Evolutionary conservation across 75 land plant species (phyloP).

Genomic region (Adiantum capillusveneris): DNA sequence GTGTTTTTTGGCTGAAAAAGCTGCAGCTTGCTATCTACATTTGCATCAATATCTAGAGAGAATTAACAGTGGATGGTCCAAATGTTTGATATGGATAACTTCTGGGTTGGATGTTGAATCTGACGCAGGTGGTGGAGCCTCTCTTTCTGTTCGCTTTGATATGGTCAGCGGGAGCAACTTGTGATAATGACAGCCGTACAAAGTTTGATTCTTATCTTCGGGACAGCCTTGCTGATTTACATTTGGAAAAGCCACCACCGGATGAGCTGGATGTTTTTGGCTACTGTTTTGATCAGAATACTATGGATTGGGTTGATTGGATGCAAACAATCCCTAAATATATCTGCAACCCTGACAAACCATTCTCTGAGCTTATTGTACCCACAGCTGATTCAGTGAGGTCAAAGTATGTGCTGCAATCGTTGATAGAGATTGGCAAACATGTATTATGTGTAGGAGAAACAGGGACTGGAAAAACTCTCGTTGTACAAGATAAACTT

Average conservation of each 20-base stretch:
- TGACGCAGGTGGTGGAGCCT: conserved; percentile 26
- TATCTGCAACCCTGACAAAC: conserved; percentile 29
- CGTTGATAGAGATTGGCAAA: conserved; percentile 23
- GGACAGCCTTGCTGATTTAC: conserved; percentile 5
- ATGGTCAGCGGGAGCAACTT: conserved; percentile 27
- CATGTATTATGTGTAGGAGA: conserved; percentile 36
- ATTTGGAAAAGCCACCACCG: conserved; percentile 18
- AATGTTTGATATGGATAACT: too few species aligned
- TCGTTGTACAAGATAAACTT: conserved; percentile 27
- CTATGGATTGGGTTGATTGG: conserved; percentile 25
- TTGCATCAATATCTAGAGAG: too few species aligned
- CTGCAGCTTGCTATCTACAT: too few species aligned
- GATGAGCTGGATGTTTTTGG: conserved; percentile 18
- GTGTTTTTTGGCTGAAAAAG: too few species aligned
- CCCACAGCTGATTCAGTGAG: conserved; percentile 32
- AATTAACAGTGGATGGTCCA: too few species aligned
- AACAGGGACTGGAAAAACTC: conserved; percentile 36
- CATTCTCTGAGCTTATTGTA: conserved; percentile 36
- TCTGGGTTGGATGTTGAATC: too few species aligned
- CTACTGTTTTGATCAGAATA: conserved; percentile 12
- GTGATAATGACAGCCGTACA: conserved; percentile 25
- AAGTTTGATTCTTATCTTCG: conserved; percentile 22
- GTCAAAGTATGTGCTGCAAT: conserved; percentile 20
- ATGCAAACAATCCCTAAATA: conserved; percentile 25
- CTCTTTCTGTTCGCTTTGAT: conserved; percentile 24